These are phyloP conservation scores for Penicillium manginii DNA, from an alignment of 495 filamentous ascomycete species.

Conservation along the genomic window DNA sequence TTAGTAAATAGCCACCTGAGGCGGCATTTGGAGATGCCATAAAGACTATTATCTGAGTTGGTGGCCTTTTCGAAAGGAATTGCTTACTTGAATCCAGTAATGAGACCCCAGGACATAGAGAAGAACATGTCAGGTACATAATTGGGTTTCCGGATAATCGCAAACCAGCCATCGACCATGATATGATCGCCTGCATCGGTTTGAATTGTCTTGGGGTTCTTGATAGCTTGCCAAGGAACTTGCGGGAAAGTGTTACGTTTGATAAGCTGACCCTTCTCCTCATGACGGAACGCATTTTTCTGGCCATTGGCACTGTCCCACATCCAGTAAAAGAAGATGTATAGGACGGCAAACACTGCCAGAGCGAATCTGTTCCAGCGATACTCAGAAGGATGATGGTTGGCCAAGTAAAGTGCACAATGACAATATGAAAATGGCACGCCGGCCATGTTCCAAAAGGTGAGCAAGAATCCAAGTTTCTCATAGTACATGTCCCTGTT, in stretches of 20 bases:
- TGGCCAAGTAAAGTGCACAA: constrained; percentile 88
- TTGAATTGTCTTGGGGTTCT: constrained; percentile 77
- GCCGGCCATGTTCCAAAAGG: constrained; percentile 98
- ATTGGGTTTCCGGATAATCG: constrained; percentile 85
- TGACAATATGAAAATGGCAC: constrained; percentile 96
- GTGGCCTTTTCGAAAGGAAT: neutral
- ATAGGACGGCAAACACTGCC: constrained; percentile 61
- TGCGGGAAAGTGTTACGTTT: constrained; percentile 85
- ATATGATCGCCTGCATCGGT: constrained; percentile 76
- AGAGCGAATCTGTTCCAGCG: constrained; percentile 69
- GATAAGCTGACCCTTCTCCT: constrained; percentile 71
- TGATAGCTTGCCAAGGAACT: constrained; percentile 76
- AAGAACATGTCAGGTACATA: constrained; percentile 90
- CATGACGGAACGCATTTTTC: constrained; percentile 87
- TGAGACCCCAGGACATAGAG: constrained; percentile 64
- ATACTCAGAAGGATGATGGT: constrained; percentile 78
- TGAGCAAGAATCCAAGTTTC: constrained; percentile 99
- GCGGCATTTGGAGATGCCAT: no score
- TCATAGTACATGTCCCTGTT: constrained; percentile 91
- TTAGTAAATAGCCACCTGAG: no score
- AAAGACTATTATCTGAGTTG: no score
- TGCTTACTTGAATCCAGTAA: constrained; percentile 58
- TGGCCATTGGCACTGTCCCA: constrained; percentile 91
- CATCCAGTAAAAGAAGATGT: constrained; percentile 86
- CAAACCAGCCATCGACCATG: constrained; percentile 91